Conservation (phyloP, 495 filamentous ascomycete species). For the Aspergillus biplanus region DNA sequence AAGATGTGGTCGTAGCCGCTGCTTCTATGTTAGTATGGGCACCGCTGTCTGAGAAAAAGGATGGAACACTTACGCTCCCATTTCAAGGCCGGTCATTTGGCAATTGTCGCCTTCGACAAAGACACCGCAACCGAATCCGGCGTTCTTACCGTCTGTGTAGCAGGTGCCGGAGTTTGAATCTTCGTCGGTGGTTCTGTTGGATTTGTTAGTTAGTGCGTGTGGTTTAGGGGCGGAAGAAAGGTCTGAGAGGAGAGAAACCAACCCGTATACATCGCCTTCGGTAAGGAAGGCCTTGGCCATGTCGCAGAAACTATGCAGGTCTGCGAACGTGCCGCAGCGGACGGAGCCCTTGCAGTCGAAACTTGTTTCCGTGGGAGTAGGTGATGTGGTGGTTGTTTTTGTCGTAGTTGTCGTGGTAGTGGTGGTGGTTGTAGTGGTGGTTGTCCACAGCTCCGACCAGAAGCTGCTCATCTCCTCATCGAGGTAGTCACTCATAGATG, state of each 20-base stretch:
- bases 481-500: not conserved
- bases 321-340: constrained; percentile 6
- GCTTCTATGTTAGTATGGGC: not conserved
- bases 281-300: constrained; percentile 10
- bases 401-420: not conserved
- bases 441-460: not conserved
- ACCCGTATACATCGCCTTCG: constrained; percentile 10
- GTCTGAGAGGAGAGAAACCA: not conserved
- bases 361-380: not conserved
- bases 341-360: constrained; percentile 5
- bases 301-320: constrained; percentile 17
- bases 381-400: constrained; percentile 3
- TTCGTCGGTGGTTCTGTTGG: constrained; percentile 6
- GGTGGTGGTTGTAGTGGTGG: constrained; percentile 12
- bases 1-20: constrained; percentile 19
- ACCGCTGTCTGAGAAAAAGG: not conserved
- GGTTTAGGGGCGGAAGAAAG: not conserved
- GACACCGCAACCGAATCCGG: constrained; percentile 18
- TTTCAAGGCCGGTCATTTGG: constrained; percentile 5
- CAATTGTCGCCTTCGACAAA: constrained; percentile 19
- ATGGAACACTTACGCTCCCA: constrained; percentile 16
- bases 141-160: constrained; percentile 18
- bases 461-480: not conserved
- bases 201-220: not conserved
- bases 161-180: constrained; percentile 7